Evolutionary conservation across 306 rosid species (phyloP).

Genomic region (Dryas octopetala): DNA sequence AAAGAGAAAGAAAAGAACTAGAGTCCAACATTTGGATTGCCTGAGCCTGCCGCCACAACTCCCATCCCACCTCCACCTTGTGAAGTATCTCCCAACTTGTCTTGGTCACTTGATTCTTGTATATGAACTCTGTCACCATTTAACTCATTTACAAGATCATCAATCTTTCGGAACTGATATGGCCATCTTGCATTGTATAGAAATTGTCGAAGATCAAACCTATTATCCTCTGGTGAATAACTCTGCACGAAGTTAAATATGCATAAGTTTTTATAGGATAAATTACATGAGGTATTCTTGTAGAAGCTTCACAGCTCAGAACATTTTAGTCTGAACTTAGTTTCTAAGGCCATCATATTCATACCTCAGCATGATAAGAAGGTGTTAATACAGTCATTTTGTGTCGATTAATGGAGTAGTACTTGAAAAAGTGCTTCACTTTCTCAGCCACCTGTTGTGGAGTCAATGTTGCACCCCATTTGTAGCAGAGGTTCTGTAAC

Average conservation of each 20-base stretch:
- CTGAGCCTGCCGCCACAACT: constrained; percentile 91
- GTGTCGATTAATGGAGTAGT: constrained; percentile 90
- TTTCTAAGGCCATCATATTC: constrained; percentile 27
- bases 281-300: background rate
- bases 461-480: constrained; percentile 78
- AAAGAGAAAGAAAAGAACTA: constrained; percentile 4
- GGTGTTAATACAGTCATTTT: constrained; percentile 92
- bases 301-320: background rate
- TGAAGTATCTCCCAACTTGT: constrained; percentile 36
- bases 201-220: constrained; percentile 90
- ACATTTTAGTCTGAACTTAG: background rate
- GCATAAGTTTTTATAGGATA: background rate
- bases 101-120: constrained; percentile 43
- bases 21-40: constrained; percentile 83
- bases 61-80: constrained; percentile 77
- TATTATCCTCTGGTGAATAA: constrained; percentile 92
- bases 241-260: constrained; percentile 47
- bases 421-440: constrained; percentile 92
- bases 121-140: constrained; percentile 46
- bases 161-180: constrained; percentile 82
- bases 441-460: constrained; percentile 91
- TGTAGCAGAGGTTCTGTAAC: constrained; percentile 78
- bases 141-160: constrained; percentile 62
- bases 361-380: constrained; percentile 95
- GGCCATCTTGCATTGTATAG: constrained; percentile 93